Base-by-base conservation (phyloP, 306 rosid species). In the Bauhinia variegata region DNA sequence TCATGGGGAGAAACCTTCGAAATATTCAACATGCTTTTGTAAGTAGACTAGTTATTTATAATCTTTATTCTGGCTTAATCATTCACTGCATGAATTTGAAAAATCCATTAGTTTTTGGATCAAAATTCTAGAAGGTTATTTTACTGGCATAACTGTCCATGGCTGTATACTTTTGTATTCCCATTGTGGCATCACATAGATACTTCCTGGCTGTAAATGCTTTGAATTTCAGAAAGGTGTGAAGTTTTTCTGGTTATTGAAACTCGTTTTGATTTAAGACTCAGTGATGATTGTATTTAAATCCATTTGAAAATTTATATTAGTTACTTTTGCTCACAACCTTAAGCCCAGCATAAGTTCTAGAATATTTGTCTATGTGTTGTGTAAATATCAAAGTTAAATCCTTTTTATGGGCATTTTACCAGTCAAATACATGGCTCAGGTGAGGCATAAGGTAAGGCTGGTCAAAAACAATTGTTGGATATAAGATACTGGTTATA, bases 11-110 rank as follows among this genome's bases (percentile, higher is more conserved):
- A 85, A 72, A 62, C 97, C 98, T 37, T 75, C 97, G 60, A 93
- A 89, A 70, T 93, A 89, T 78, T 84, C 97, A 52, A 93, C 98
- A 18, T 93, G 98, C 82, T 93, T 93, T 69, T 78, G 96, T 89
- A 78, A 82, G 97, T 86, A 54, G 54, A 11, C 4, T 54, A 18
- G 32, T 61, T 44, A 18, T 8, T 48, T 44, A 41, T 57, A 38
- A 34, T 53, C 14, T 54, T 9, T 14, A 16, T 64, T 28, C 36
- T 59, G 71, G 56, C 32, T 1, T 2, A 23, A 23, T 23, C 28
- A 23, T 2, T 17, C 56, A 32, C 11, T 42, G 23, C 39, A 11
- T 41, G 33, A 49, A 55, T 59, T 65, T 59, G 28, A 32, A 71
- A 71, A 65, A 39, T 65, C 16, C 41, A 11, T 10, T 41, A 11